phyloP scores from a whole-genome alignment of 768 basidiomycete genomes.

The Stropharia rugosoannulata region DNA sequence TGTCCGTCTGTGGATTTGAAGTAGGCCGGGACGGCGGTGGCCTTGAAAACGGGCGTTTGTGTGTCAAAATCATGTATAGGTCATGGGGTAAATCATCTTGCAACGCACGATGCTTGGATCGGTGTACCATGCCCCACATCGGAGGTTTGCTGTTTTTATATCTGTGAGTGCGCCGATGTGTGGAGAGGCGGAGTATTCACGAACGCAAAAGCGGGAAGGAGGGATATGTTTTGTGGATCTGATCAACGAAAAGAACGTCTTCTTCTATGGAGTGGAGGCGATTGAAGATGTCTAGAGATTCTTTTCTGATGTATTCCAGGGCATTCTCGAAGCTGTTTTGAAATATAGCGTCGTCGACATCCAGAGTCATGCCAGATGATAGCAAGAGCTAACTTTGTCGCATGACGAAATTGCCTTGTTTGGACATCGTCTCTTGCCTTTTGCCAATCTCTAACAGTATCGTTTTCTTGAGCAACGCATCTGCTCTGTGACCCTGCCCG shows the following conservation, averaged over 20 bases:
- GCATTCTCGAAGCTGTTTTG: conserved; percentile 16
- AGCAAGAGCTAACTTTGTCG: neutral
- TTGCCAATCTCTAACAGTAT: too few relatives aligned
- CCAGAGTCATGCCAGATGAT: neutral
- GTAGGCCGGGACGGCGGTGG: conserved; percentile 56
- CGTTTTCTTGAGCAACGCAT: neutral
- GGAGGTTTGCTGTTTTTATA: conserved; percentile 63
- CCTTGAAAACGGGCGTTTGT: conserved; percentile 14
- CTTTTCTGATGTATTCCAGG: conserved; percentile 58
- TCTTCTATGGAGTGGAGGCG: conserved; percentile 83
- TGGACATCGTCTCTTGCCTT: neutral
- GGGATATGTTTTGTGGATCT: conserved; percentile 41
- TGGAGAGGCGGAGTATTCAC: conserved; percentile 10
- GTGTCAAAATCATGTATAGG: neutral
- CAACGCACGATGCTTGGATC: conserved; percentile 59
- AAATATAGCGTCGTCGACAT: neutral
- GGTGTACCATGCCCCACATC: conserved; percentile 95
- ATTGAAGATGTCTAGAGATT: conserved; percentile 80
- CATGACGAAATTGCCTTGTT: too few relatives aligned
- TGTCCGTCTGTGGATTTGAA: conserved; percentile 95
- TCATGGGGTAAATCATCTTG: neutral
- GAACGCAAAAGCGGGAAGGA: conserved; percentile 57
- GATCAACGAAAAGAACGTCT: conserved; percentile 69
- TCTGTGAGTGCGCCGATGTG: neutral
- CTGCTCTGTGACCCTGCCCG: neutral